Evolutionary conservation across 169 alveolate species (phyloP).

Genomic region (Plasmodium blacklocki): DNA sequence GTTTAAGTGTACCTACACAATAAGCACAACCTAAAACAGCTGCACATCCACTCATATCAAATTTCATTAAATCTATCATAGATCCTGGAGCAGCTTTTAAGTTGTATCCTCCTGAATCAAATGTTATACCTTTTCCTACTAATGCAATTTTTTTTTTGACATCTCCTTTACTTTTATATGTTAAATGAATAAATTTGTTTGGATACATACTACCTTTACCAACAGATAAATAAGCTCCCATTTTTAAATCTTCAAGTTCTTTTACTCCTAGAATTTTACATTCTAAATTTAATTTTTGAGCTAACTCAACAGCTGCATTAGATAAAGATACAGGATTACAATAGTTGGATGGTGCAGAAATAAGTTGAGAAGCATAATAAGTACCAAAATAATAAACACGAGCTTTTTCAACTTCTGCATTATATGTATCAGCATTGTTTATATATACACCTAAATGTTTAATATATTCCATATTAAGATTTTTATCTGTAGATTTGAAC

Average conservation of each 20-base stretch:
- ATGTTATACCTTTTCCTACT: slow-evolving; percentile 95
- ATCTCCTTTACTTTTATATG: slow-evolving; percentile 81
- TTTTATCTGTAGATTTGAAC: slow-evolving; percentile 41
- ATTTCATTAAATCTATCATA: slow-evolving; percentile 87
- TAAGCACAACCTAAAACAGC: slow-evolving; percentile 92
- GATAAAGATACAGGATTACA: slow-evolving; percentile 87
- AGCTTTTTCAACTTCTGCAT: slow-evolving; percentile 21
- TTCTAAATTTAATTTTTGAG: slow-evolving; percentile 83
- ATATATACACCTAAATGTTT: slow-evolving; percentile 19
- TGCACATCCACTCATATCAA: slow-evolving; percentile 93
- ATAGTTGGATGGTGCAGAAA: slow-evolving; percentile 89
- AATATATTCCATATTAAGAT: slow-evolving; percentile 2
- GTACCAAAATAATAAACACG: slow-evolving; percentile 51
- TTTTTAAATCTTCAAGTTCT: slow-evolving; percentile 87
- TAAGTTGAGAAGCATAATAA: slow-evolving; percentile 82
- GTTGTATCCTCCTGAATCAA: slow-evolving; percentile 96
- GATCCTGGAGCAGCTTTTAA: slow-evolving; percentile 86
- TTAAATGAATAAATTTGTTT: slow-evolving; percentile 89
- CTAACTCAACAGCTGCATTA: slow-evolving; percentile 80
- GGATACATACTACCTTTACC: slow-evolving; percentile 92
- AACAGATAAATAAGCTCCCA: slow-evolving; percentile 92
- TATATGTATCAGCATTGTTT: slow-evolving; percentile 27
- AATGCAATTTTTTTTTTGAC: slow-evolving; percentile 86
- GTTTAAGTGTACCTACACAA: slow-evolving; percentile 87
- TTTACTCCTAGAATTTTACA: slow-evolving; percentile 83